Evolutionary conservation across 768 basidiomycete genomes (phyloP).

Genomic region (Collybia nuda): DNA sequence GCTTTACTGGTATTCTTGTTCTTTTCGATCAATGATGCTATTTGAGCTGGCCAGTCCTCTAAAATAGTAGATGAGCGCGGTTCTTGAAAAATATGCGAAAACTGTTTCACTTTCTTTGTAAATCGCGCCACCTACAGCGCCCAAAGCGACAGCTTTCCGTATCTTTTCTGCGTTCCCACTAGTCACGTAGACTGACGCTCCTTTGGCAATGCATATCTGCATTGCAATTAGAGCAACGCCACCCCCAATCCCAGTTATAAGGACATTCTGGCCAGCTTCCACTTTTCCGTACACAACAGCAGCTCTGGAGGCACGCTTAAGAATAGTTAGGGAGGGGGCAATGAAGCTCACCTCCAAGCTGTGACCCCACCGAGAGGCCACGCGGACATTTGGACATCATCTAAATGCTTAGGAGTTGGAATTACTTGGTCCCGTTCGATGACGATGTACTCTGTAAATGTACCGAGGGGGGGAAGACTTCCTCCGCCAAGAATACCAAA

Average conservation of each 20-base stretch:
- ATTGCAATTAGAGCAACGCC: conserved; percentile 79
- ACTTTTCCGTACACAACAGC: conserved; percentile 65
- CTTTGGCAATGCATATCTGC: conserved; percentile 73
- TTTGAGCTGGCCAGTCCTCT: conserved; percentile 54
- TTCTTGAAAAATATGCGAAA: neutral
- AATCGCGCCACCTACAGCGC: conserved; percentile 75
- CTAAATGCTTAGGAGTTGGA: conserved; percentile 62
- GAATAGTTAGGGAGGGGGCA: neutral
- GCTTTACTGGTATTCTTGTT: conserved; percentile 21
- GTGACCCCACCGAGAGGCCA: conserved; percentile 81
- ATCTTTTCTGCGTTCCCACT: conserved; percentile 73
- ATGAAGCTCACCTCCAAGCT: conserved; percentile 69
- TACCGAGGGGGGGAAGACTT: conserved; percentile 54
- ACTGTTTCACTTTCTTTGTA: conserved; percentile 62
- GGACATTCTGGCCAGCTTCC: conserved; percentile 62
- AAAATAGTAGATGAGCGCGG: neutral
- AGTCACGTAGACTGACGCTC: conserved; percentile 83
- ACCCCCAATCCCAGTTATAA: conserved; percentile 83
- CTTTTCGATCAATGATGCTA: conserved; percentile 41
- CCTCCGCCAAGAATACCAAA: conserved; percentile 70
- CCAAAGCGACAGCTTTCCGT: conserved; percentile 58
- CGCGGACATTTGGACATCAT: conserved; percentile 67
- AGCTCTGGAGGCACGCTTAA: conserved; percentile 42
- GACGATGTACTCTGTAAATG: conserved; percentile 74
- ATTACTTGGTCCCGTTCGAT: conserved; percentile 73